Evolutionary conservation across 202 grass and related monocot species (phyloP), one percentile per base, ranked within the genome.

Genomic region (Saccharum hybrid): DNA sequence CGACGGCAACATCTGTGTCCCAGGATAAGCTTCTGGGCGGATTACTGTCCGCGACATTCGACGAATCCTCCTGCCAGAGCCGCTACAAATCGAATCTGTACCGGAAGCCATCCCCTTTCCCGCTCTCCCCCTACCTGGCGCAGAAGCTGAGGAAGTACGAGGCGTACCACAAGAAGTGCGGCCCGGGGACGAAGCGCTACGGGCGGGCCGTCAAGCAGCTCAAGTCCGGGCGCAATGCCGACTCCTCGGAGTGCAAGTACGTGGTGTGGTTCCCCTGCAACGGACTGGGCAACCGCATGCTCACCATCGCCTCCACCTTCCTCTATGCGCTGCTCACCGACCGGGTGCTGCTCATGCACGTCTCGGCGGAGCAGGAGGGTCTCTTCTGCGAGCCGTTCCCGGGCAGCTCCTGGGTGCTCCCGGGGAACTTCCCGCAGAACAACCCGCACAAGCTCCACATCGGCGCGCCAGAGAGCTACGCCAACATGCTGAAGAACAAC

Each of bases 351-450:
- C 88, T 98, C 18, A 31, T 84, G 66, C 48, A 90, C 76, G 84
- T 85, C 63, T 48, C 83, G 11, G 37, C 38, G 42, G 91, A 94
- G 82, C 88, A 89, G 28, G 60, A 88, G 26, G 88, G 87, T 56
- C 89, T 98, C 23, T 98, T 98, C 76, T 98, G 96, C 66, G 89
- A 98, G 83, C 96, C 96, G 8, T 94, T 98, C 84, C 93, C 93
- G 12, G 85, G 76, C 23, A 92, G 87, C 79, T 96, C 93, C 5
- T 96, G 96, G 96, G 81, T 94, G 36, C 84, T 98, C 26, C 93
- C 96, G 19, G 8, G 31, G 0, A 84, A 82, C 11, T 98, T 98
- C 78, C 96, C 96, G 6, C 66, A 91, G 51, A 79, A 87, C 33
- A 83, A 94, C 37, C 87, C 85, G 0, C 12, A 49, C 22, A 74